Evolutionary conservation across 164 flowering plant genomes (phyloP).

Genomic region (Umbilicus rupestris): DNA sequence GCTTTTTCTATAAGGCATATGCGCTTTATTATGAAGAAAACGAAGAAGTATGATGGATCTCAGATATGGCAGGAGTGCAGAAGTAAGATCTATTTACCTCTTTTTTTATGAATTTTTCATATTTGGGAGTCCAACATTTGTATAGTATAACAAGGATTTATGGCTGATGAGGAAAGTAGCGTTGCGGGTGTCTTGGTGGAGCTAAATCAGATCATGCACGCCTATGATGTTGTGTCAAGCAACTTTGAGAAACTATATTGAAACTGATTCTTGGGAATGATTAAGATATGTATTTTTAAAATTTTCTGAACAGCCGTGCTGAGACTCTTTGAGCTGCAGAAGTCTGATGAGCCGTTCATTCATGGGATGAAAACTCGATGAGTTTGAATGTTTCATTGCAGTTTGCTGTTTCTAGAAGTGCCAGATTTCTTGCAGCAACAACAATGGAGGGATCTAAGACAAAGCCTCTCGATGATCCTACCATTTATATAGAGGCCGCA

Average conservation of each 20-base stretch:
- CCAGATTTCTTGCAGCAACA: conserved; percentile 26
- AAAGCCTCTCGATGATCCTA: conserved; percentile 18
- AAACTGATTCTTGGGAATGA: not conserved
- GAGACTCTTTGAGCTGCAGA: conserved; percentile 75
- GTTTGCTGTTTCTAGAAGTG: conserved; percentile 17
- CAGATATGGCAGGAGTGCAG: conserved; percentile 68
- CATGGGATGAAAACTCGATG: conserved; percentile 52
- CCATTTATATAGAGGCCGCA: conserved; percentile 3
- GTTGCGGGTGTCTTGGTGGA: too few relatives aligned
- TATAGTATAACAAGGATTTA: not conserved
- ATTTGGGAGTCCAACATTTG: not conserved
- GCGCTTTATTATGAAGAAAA: conserved; percentile 81
- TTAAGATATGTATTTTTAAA: not conserved
- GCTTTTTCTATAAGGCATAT: conserved; percentile 88
- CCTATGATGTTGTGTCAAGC: not conserved
- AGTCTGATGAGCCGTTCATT: conserved; percentile 76
- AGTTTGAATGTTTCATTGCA: conserved; percentile 25
- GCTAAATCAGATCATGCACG: too few relatives aligned
- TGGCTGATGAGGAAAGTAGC: too few relatives aligned
- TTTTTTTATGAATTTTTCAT: too few relatives aligned
- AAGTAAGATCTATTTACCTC: too few relatives aligned
- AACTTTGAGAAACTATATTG: not conserved
- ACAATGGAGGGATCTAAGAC: conserved; percentile 25
- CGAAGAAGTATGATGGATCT: conserved; percentile 72
- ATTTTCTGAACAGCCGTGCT: conserved; percentile 51